Percentiles rank a stretch among this genome's conserved stretches.
These are phyloP conservation scores for Marasmius sp. DNA, from an alignment of 1,284 basidiomycete genomes.

Conservation along the genomic window DNA sequence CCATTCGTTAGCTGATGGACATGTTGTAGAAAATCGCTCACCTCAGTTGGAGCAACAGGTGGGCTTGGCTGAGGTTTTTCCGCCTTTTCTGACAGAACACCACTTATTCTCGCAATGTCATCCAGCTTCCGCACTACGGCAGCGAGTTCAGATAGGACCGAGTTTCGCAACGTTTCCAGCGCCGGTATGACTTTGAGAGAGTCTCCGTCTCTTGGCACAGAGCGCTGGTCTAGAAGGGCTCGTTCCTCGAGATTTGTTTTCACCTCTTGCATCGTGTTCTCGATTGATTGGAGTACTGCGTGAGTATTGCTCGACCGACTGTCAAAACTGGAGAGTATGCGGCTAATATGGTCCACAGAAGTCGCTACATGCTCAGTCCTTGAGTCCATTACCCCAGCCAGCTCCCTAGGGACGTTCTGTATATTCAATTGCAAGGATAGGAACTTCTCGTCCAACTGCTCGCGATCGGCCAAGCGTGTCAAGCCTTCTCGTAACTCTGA, in stretches of 20 bases:
- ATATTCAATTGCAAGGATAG: conserved; percentile 36
- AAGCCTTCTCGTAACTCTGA: conserved; percentile 38
- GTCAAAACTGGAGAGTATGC: neutral
- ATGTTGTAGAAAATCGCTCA: conserved; percentile 11
- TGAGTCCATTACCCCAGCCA: neutral
- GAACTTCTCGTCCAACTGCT: conserved; percentile 33
- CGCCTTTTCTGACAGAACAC: neutral
- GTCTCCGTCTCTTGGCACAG: neutral
- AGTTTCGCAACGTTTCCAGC: conserved; percentile 23
- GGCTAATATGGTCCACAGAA: neutral
- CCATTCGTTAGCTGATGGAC: neutral
- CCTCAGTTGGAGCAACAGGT: neutral
- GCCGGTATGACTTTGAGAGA: conserved; percentile 19
- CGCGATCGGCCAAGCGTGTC: conserved; percentile 34
- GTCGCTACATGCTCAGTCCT: neutral
- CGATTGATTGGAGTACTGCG: neutral
- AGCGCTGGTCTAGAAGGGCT: neutral
- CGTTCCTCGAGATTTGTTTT: neutral
- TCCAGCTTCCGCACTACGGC: conserved; percentile 4
- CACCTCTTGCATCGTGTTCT: neutral
- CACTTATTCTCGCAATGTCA: neutral
- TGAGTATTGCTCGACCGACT: neutral
- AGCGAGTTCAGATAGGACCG: conserved; percentile 12
- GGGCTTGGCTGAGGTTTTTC: neutral
- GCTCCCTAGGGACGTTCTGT: conserved; percentile 18